Base-by-base conservation (phyloP, 805 yeast species). In the Candida methanosorbosa region DNA sequence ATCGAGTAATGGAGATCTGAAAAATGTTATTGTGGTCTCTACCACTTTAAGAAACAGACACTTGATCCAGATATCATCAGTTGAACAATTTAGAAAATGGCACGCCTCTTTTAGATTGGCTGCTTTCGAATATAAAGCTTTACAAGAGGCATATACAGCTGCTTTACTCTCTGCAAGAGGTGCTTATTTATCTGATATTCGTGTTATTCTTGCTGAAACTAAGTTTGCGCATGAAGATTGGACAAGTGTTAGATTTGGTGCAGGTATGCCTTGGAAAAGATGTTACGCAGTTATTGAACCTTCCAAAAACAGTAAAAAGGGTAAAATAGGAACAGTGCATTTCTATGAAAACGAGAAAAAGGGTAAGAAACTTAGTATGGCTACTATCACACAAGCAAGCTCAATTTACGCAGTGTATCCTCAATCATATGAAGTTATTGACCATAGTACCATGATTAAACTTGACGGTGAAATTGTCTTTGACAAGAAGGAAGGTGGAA, bases 211-310 rank as follows among this genome's bases (percentile, higher is more conserved):
- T 38, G 81, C 94, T 1, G 95, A 83, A 43, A 80, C 92, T 15
- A 80, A 90, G 50, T 83, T 77, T 53, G 75, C 74, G 39, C 92
- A 86, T 51, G 95, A 85, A 56, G 96, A 88, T 49, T 90, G 96
- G 97, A 87, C 82, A 29, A 73, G 87, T 54, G 94, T 92, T 14
- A 69, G 97, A 44, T 92, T 90, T 57, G 97, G 98, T 15, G 74
- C 92, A 9, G 98, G 98, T 18, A 85, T 86, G 94, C 95, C 97
- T 2, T 92, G 97, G 97, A 83, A 80, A 52, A 71, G 94, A 39
- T 90, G 96, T 52, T 92, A 74, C 63, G 90, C 95, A 3, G 95
- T 88, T 9, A 72, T 90, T 37, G 83, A 82, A 45, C 88, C 88
- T 44, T 51, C 68, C 48, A 77, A 56, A 43, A 59, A 56, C 41